phyloP scores from a whole-genome alignment of 2,329 filamentous ascomycete species.

The Phialophora macrospora region DNA sequence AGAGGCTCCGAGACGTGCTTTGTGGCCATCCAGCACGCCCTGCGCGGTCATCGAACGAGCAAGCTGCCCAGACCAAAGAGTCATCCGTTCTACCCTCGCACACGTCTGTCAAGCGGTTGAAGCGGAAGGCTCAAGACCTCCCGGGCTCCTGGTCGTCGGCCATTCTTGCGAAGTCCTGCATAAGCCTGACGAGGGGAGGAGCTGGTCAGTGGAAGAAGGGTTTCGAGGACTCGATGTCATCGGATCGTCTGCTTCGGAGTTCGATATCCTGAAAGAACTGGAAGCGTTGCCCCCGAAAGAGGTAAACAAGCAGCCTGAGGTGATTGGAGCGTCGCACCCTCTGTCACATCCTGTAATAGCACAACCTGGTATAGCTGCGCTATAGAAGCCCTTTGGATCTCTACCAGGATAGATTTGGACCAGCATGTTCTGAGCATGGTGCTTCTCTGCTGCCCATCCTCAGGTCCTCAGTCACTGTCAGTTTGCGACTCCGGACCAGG shows the following conservation, averaged over 20 bases:
- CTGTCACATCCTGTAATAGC: neutral
- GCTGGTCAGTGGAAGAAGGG: slow-evolving; percentile 87
- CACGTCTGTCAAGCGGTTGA: slow-evolving; percentile 83
- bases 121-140: slow-evolving; percentile 84
- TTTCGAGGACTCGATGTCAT: slow-evolving; percentile 70
- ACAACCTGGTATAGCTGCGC: neutral
- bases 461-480: neutral
- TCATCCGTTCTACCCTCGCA: slow-evolving; percentile 83
- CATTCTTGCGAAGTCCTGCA: slow-evolving; percentile 79
- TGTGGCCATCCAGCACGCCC: slow-evolving; percentile 77
- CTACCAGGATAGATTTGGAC: neutral
- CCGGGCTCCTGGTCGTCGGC: slow-evolving; percentile 85
- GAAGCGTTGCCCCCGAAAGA: slow-evolving; percentile 11
- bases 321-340: neutral
- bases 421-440: neutral
- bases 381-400: neutral
- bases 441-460: neutral
- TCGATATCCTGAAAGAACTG: slow-evolving; percentile 31
- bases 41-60: slow-evolving; percentile 93
- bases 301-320: slow-evolving; percentile 5
- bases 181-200: slow-evolving; percentile 60
- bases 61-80: slow-evolving; percentile 89
- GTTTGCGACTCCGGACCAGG: neutral
- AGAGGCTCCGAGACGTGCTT: slow-evolving; percentile 35
- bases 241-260: slow-evolving; percentile 22